phyloP scores from a whole-genome alignment of 2,329 filamentous ascomycete species.

The Aurifilum marmelostoma region DNA sequence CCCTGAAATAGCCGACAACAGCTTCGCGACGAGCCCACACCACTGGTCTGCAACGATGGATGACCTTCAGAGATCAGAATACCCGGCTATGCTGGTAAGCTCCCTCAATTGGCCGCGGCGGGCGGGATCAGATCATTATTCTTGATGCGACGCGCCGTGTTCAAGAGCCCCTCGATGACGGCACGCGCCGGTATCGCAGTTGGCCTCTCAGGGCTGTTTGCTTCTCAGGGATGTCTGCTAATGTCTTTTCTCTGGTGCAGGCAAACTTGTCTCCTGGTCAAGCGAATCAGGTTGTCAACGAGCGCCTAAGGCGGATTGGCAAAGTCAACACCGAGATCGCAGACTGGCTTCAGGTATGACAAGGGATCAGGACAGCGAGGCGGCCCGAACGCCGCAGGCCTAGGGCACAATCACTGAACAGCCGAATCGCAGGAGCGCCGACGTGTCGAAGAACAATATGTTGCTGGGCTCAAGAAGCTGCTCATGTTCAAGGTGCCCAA shows the following conservation, averaged over 20 bases:
- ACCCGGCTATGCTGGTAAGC: constrained; percentile 88
- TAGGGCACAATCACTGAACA: constrained; percentile 29
- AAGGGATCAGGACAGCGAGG: background rate
- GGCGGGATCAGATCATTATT: constrained; percentile 6
- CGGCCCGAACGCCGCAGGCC: background rate
- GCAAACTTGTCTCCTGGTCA: constrained; percentile 78
- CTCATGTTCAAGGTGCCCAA: constrained; percentile 75
- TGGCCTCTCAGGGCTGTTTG: background rate
- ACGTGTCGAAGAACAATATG: constrained; percentile 88
- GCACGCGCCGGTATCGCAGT: background rate
- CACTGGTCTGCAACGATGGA: constrained; percentile 57
- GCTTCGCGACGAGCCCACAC: constrained; percentile 34
- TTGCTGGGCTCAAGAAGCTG: constrained; percentile 78
- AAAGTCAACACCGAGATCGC: constrained; percentile 89
- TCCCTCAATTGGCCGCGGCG: constrained; percentile 22
- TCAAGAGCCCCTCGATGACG: background rate
- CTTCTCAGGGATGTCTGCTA: constrained; percentile 22
- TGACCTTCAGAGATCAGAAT: constrained; percentile 82
- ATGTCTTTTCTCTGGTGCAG: constrained; percentile 50
- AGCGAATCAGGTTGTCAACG: constrained; percentile 79
- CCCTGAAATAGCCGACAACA: constrained; percentile 16
- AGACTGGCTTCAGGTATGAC: constrained; percentile 89
- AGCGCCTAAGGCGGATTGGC: constrained; percentile 84
- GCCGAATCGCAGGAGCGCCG: constrained; percentile 74
- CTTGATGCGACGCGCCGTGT: constrained; percentile 15